Evolutionary conservation across 208 protist species (phyloP), one percentile per base, ranked within the genome.

Genomic region (Crithidia sp.): DNA sequence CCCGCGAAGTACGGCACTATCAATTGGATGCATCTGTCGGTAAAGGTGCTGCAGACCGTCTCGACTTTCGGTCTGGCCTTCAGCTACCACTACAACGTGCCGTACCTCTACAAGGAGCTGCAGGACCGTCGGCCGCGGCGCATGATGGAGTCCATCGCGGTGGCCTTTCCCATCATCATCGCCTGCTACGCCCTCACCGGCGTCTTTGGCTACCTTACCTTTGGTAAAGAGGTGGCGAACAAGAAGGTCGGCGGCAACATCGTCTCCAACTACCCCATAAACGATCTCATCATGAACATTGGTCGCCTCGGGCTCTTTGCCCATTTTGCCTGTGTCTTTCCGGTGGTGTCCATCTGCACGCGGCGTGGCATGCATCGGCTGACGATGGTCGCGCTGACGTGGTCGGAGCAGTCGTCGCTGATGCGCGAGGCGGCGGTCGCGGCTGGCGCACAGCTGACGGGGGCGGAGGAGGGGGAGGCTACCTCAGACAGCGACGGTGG

Each of bases 291-390:
- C 37, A 73, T 93, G 28, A 92, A 93, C 81, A 71, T 96, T 60
- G 91, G 82, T 3, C 86, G 87, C 8, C 62, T 96, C 4, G 87
- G 88, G 41, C 80, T 96, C 57, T 93, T 94, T 76, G 55, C 87
- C 6, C 91, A 96, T 59, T 96, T 96, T 82, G 87, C 81, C 7
- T 94, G 87, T 58, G 91, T 92, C 6, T 96, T 89, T 58, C 91
- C 91, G 13, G 85, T 96, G 36, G 74, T 96, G 8, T 92, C 88
- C 10, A 84, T 96, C 28, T 86, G 86, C 76, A 84, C 86, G 19
- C 81, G 89, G 8, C 81, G 86, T 37, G 84, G 86, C 37, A 19
- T 94, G 56, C 89, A 94, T 61, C 75, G 89, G 53, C 43, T 94
- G 13, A 65, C 76, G 28, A 89, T 94, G 84, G 77, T 85, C 61